Base-by-base conservation (phyloP, 805 yeast genomes). In the Saturnispora ahearnii region DNA sequence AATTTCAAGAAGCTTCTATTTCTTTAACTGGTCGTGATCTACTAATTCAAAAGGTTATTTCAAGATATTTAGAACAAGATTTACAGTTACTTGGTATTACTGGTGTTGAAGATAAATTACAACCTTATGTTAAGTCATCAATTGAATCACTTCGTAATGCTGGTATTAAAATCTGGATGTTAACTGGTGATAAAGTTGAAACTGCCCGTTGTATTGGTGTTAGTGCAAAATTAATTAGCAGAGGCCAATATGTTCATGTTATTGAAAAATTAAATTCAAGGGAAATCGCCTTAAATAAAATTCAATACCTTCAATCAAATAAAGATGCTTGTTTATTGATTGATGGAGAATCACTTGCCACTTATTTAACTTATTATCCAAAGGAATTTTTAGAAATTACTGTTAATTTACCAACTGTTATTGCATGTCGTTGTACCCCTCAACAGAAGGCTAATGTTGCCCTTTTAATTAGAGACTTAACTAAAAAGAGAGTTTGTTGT, bases 381-480 rank as follows among this genome's bases (percentile, higher is more conserved):
- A 68, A 76, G 32, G 93, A 87, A 59, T 93, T 93, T 62, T 87
- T 90, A 53, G 79, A 77, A 13, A 74, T 83, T 45, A 96, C 84
- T 2, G 79, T 90, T 26, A 72, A 73, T 48, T 73, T 95, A 28
- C 97, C 99, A 0, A 85, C 95, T 1, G 98, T 95, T n/a, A 81
- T 93, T 61, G 98, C 99, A 0, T 93, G 99, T 64, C 84, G 99
- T 57, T 93, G 99, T 68, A 83, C 97, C 0, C 99, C 99, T 0
- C 98, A 95, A 66, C 99, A 93, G 61, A 93, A 93, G 64, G 98
- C 98, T 0, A 98, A 93, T 62, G 86, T 95, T 49, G 97, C 98
- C 0, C 59, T 78, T 26, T 70, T 84, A 55, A 93, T 93, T 55
- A 77, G 90, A 59, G 78, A 77, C 52, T 68, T 78, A 30, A 93